phyloP scores from a whole-genome alignment of 495 filamentous ascomycete species.

The Aspergillus ostianus region DNA sequence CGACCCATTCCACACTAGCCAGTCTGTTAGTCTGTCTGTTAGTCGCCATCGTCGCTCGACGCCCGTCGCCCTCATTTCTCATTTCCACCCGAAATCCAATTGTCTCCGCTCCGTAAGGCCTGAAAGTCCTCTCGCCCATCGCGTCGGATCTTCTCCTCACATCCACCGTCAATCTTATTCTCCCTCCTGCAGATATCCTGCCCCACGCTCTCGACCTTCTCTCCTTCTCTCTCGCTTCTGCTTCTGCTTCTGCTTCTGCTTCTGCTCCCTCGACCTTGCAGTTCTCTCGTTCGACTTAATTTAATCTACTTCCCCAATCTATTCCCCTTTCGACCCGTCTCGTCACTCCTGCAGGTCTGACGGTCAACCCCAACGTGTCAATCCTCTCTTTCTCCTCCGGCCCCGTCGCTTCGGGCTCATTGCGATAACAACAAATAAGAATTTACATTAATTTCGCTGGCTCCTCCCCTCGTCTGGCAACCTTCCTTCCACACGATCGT shows the following conservation, averaged over 20 bases:
- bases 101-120: no score
- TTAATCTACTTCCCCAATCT: conserved; percentile 2
- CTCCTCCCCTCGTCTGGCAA: not conserved
- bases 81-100: no score
- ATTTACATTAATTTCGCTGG: not conserved
- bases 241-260: no score
- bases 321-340: not conserved
- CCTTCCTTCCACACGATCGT: not conserved
- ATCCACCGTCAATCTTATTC: not conserved
- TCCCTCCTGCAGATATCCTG: not conserved
- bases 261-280: not conserved
- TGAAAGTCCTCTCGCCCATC: not conserved
- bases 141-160: not conserved
- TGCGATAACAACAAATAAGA: not conserved
- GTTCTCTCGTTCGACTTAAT: not conserved
- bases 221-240: not conserved
- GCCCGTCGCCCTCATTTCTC: no score
- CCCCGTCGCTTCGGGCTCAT: no score
- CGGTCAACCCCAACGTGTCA: conserved; percentile 4
- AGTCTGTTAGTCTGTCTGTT: no score
- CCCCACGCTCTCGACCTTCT: not conserved
- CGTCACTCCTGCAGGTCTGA: conserved; percentile 6
- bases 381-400: not conserved
- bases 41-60: no score
- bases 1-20: no score